phyloP scores from a whole-genome alignment of 768 basidiomycete species.

The Lactifluus piperatus region DNA sequence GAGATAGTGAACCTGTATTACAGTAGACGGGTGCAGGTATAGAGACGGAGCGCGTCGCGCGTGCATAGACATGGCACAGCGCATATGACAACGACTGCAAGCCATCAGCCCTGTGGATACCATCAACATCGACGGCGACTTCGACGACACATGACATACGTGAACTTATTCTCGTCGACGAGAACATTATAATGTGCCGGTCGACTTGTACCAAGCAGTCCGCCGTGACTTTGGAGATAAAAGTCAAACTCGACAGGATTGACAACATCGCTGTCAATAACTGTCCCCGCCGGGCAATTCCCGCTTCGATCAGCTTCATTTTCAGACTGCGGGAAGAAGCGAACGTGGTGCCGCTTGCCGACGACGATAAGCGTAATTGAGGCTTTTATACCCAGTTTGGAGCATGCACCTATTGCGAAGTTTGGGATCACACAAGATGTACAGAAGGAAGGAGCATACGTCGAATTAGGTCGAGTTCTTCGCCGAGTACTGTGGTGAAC shows the following conservation, averaged over 20 bases:
- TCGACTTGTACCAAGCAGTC: slow-evolving; percentile 66
- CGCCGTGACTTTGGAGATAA: slow-evolving; percentile 71
- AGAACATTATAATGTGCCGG: slow-evolving; percentile 52
- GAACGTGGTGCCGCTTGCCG: slow-evolving; percentile 66
- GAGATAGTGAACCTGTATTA: slow-evolving; percentile 28
- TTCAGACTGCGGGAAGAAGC: slow-evolving; percentile 44
- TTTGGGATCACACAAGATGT: not conserved
- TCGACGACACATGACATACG: slow-evolving; percentile 29
- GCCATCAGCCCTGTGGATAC: slow-evolving; percentile 43
- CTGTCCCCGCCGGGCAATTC: slow-evolving; percentile 71
- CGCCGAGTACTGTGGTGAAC: slow-evolving; percentile 39
- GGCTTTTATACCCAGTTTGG: slow-evolving; percentile 44
- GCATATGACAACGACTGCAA: slow-evolving; percentile 67
- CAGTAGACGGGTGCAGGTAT: slow-evolving; percentile 81
- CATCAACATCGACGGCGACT: slow-evolving; percentile 4
- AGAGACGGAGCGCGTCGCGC: slow-evolving; percentile 72
- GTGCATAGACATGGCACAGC: slow-evolving; percentile 72
- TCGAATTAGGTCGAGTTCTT: slow-evolving; percentile 51
- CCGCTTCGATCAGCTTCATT: slow-evolving; percentile 54
- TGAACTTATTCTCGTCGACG: slow-evolving; percentile 51
- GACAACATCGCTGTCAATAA: slow-evolving; percentile 60
- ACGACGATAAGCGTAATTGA: slow-evolving; percentile 74
- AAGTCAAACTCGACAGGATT: slow-evolving; percentile 72
- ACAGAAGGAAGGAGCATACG: slow-evolving; percentile 30
- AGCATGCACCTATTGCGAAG: slow-evolving; percentile 50